These are phyloP conservation scores for Aspergillus sparsus DNA, from an alignment of 495 filamentous ascomycete species.

Conservation along the genomic window DNA sequence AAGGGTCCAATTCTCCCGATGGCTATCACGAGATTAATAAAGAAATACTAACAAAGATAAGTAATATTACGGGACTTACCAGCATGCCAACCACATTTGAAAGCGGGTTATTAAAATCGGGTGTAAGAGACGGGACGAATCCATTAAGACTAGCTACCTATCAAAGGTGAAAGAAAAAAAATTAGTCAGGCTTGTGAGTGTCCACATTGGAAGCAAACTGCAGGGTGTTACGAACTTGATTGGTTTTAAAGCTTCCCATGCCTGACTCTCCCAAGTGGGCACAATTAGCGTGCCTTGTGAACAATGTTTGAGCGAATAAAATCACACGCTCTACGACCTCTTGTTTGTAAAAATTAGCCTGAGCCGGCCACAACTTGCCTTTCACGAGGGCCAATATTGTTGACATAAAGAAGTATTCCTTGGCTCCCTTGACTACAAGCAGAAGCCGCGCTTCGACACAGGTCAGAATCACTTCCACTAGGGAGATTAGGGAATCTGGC, in stretches of 20 bases:
- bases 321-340: conserved; percentile 44
- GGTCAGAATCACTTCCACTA: conserved; percentile 39
- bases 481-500: conserved; percentile 38
- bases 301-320: conserved; percentile 41
- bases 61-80: conserved; percentile 25
- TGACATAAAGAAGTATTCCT: conserved; percentile 49
- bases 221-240: conserved; percentile 30
- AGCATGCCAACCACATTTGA: conserved; percentile 30
- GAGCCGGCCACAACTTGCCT: conserved; percentile 39
- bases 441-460: conserved; percentile 39
- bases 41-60: background rate
- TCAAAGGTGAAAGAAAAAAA: conserved; percentile 23
- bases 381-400: conserved; percentile 46
- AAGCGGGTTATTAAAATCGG: conserved; percentile 33
- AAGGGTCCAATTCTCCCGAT: conserved; percentile 43
- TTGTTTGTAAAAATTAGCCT: conserved; percentile 41
- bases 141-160: conserved; percentile 23
- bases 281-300: conserved; percentile 40
- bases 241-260: conserved; percentile 39
- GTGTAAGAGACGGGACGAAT: conserved; percentile 29
- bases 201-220: background rate
- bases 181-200: background rate
- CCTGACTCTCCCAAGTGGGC: conserved; percentile 39
- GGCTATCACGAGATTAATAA: conserved; percentile 29
- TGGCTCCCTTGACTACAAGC: conserved; percentile 45